Percentiles rank a stretch among this genome's conserved stretches.
These are phyloP conservation scores for Ophiostoma fasciatum DNA, from an alignment of 2,329 filamentous ascomycete genomes.

Conservation along the genomic window DNA sequence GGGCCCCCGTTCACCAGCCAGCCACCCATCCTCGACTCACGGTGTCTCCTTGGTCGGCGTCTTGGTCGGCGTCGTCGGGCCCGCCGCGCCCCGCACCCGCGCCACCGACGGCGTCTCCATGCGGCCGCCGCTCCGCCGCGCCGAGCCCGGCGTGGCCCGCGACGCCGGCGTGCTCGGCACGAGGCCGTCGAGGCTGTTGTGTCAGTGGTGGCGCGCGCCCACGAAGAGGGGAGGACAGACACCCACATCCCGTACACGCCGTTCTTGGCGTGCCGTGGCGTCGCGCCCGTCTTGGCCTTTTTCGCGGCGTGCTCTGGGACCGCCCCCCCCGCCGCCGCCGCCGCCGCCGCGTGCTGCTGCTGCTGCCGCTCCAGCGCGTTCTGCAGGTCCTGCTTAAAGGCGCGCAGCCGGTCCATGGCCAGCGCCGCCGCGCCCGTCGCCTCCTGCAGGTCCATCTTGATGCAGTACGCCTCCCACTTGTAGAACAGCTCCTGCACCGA, in stretches of 20 bases:
- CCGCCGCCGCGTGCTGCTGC: no score
- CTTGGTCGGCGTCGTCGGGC: conserved; percentile 24
- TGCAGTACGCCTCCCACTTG: conserved; percentile 98
- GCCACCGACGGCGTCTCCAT: conserved; percentile 32
- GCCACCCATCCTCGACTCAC: no score
- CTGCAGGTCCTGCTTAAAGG: conserved; percentile 76
- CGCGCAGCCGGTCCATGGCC: conserved; percentile 49
- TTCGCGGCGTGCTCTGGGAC: not conserved
- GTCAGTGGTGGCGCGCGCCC: no score
- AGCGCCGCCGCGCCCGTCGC: conserved; percentile 51
- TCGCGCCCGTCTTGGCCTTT: conserved; percentile 32
- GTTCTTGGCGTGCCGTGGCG: conserved; percentile 34
- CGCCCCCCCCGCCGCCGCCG: not conserved
- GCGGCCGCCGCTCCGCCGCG: no score
- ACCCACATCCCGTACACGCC: no score
- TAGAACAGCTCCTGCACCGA: conserved; percentile 79
- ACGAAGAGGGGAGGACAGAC: no score
- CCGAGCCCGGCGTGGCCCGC: no score
- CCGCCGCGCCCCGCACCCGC: conserved; percentile 30
- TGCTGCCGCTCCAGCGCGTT: conserved; percentile 51
- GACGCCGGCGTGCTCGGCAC: conserved; percentile 44
- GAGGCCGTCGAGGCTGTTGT: no score
- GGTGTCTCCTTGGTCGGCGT: conserved; percentile 23
- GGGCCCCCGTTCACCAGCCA: no score
- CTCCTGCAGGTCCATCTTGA: conserved; percentile 71